phyloP scores from a whole-genome alignment of 257 asterid species.

The Jacaranda mimosifolia region DNA sequence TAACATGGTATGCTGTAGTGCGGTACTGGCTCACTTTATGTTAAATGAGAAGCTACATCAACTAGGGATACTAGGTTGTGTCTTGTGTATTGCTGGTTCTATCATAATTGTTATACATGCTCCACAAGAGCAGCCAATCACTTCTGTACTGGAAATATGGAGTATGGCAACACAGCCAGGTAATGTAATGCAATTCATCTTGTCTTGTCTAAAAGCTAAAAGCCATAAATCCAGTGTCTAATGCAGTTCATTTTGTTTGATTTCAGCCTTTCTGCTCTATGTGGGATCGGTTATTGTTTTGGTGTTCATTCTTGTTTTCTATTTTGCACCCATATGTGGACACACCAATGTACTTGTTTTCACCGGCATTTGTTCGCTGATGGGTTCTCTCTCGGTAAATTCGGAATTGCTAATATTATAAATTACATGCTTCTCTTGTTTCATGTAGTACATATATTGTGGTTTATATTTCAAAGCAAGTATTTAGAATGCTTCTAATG shows the following conservation, averaged over 20 bases:
- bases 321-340: conserved; percentile 83
- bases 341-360: conserved; percentile 75
- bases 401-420: conserved; percentile 33
- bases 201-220: conserved; percentile 10
- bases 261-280: conserved; percentile 80
- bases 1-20: conserved; percentile 51
- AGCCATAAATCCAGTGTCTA: conserved; percentile 20
- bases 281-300: conserved; percentile 79
- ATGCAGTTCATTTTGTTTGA: conserved; percentile 37
- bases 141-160: conserved; percentile 86
- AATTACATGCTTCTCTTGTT: conserved; percentile 27
- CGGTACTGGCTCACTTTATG: conserved; percentile 79
- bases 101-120: conserved; percentile 80
- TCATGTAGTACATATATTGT: conserved; percentile 8
- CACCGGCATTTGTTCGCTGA: conserved; percentile 85
- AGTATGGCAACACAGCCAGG: conserved; percentile 83
- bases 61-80: conserved; percentile 82
- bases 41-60: conserved; percentile 78
- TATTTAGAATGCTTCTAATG: conserved; percentile 6
- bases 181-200: conserved; percentile 35
- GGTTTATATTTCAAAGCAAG: conserved; percentile 11
- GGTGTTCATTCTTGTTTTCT: conserved; percentile 79
- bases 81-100: conserved; percentile 85
- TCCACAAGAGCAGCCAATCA: conserved; percentile 74
- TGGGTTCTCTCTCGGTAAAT: conserved; percentile 94